A percentile compares a stretch with the other conserved stretches of the same genome.
phyloP scores from a whole-genome alignment of 805 yeast genomes.

The Candida insectorum region DNA sequence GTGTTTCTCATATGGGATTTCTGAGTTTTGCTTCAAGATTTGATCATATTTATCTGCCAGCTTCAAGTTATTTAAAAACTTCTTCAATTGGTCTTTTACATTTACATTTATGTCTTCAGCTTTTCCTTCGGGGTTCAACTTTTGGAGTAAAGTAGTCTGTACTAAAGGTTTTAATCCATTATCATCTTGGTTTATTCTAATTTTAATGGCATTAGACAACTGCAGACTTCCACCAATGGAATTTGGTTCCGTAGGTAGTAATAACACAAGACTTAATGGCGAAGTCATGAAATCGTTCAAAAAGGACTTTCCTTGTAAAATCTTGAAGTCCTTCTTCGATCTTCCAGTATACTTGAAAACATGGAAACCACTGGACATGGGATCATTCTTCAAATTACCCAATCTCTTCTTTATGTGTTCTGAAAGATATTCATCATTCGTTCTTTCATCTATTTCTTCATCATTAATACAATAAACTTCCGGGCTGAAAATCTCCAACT shows the following conservation, averaged over 20 bases:
- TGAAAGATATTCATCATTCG: constrained; percentile 3
- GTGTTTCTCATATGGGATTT: constrained; percentile 9
- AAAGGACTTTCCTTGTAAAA: constrained; percentile 35
- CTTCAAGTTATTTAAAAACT: constrained; percentile 7
- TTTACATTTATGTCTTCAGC: constrained; percentile 10
- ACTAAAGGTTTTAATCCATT: constrained; percentile 3
- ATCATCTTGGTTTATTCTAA: constrained; percentile 18
- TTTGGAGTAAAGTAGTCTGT: constrained; percentile 2
- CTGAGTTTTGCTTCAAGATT: neutral
- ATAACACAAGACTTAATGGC: constrained; percentile 29
- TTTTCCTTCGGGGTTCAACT: neutral
- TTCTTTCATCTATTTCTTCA: constrained; percentile 13
- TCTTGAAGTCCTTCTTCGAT: constrained; percentile 22
- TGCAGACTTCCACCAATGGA: constrained; percentile 7
- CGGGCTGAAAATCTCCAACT: constrained; percentile 11
- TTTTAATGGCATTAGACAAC: constrained; percentile 9
- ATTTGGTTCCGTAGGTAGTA: constrained; percentile 20
- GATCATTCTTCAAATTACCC: neutral
- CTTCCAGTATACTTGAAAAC: constrained; percentile 32
- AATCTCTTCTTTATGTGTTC: constrained; percentile 1
- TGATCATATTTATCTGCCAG: constrained; percentile 1
- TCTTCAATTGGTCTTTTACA: constrained; percentile 12
- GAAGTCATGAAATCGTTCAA: constrained; percentile 40
- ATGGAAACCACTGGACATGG: constrained; percentile 34
- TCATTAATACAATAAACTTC: constrained; percentile 24